Conservation (phyloP, 371 early-diverging fungal species). For the Mucor irregularis region DNA sequence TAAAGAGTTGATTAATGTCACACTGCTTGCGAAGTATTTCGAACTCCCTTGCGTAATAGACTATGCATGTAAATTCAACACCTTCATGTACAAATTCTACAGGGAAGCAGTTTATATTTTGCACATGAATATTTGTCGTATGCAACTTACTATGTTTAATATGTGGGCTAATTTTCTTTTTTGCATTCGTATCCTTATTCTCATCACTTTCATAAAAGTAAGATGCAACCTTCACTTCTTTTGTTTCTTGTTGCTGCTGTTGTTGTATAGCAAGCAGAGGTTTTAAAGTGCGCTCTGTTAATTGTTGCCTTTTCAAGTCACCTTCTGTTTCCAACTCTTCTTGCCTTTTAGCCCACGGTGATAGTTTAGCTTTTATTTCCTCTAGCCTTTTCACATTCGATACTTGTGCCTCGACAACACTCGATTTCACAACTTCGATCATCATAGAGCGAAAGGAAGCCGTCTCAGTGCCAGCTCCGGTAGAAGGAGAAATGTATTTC, state of each 20-base stretch:
- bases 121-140: too few species aligned
- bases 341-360: constrained; percentile 13
- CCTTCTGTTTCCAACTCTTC: constrained; percentile 10
- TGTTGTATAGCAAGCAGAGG: constrained; percentile 11
- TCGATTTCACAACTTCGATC: constrained; percentile 32
- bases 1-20: constrained; percentile 71
- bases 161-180: constrained; percentile 31
- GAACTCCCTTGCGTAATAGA: constrained; percentile 88
- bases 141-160: constrained; percentile 40
- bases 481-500: constrained; percentile 34
- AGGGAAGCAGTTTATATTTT: background rate
- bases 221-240: constrained; percentile 31
- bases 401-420: constrained; percentile 26
- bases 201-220: constrained; percentile 12
- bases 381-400: constrained; percentile 6
- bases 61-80: constrained; percentile 74
- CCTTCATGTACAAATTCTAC: constrained; percentile 73
- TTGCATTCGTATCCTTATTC: background rate
- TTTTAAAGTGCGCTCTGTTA: constrained; percentile 12
- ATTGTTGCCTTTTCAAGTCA: constrained; percentile 7
- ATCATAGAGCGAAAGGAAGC: constrained; percentile 45
- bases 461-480: constrained; percentile 32
- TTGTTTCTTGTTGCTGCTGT: constrained; percentile 10
- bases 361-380: constrained; percentile 9
- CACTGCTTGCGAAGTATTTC: constrained; percentile 80